Conservation (phyloP, 441 rosid genomes). For the Aleurites moluccanus region DNA sequence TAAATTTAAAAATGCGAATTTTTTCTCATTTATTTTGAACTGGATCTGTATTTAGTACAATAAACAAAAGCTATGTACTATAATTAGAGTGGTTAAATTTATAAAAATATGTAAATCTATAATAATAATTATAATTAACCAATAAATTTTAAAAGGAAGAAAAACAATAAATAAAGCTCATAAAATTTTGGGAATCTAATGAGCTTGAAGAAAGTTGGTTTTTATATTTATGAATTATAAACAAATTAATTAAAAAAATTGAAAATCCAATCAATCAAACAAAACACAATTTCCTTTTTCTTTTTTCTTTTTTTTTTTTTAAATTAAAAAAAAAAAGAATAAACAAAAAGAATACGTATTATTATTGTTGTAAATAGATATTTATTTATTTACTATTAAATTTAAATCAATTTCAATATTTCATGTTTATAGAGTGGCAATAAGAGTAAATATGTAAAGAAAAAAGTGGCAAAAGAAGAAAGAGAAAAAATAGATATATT, state of each 20-base stretch:
- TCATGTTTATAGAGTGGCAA: conserved; percentile 1
- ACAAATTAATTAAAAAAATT: not conserved
- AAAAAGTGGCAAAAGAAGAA: conserved; percentile 19
- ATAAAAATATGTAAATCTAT: too few relatives aligned
- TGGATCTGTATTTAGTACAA: too few relatives aligned
- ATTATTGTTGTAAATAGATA: too few relatives aligned
- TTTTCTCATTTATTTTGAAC: too few relatives aligned
- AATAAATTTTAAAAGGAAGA: not conserved
- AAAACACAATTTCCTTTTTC: not conserved
- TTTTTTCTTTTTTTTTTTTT: not conserved
- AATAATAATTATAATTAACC: too few relatives aligned
- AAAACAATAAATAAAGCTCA: too few relatives aligned
- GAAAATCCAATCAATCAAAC: not conserved
- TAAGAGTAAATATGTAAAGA: conserved; percentile 25
- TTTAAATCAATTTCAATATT: not conserved
- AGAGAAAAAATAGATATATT: conserved; percentile 24
- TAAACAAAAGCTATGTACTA: too few relatives aligned
- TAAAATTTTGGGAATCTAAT: not conserved
- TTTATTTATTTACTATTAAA: too few relatives aligned
- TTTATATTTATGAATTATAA: not conserved
- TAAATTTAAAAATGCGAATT: too few relatives aligned
- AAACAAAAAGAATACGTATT: conserved; percentile 12
- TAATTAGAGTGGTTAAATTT: too few relatives aligned
- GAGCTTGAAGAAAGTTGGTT: not conserved
- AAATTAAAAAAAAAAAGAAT: not conserved